These are phyloP conservation scores for Afroboletus lepidellus DNA, from an alignment of 1,284 basidiomycete genomes.

Conservation along the genomic window DNA sequence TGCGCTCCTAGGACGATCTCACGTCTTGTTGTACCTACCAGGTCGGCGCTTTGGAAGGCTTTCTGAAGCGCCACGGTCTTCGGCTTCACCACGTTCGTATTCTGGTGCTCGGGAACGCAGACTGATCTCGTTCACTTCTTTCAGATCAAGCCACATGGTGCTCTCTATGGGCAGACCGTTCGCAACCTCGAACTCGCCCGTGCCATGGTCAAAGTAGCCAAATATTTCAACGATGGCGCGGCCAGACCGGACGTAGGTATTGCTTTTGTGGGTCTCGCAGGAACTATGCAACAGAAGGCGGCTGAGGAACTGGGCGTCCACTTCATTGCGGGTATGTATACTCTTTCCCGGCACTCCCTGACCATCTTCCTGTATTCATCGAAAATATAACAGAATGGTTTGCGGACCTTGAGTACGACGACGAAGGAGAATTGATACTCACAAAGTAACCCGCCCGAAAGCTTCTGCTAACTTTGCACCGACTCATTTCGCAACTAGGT, in stretches of 20 bases:
- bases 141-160: conserved; percentile 55
- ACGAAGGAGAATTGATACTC: conserved; percentile 54
- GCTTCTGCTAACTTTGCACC: neutral
- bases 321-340: conserved; percentile 58
- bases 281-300: conserved; percentile 56
- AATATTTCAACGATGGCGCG: conserved; percentile 40
- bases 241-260: conserved; percentile 29
- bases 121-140: neutral
- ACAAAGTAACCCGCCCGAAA: conserved; percentile 43
- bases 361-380: neutral
- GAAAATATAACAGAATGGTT: conserved; percentile 51
- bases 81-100: conserved; percentile 49
- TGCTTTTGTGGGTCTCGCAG: conserved; percentile 58
- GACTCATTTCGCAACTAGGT: neutral
- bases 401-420: conserved; percentile 56
- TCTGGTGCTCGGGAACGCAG: neutral
- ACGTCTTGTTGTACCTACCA: conserved; percentile 60
- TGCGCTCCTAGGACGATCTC: conserved; percentile 48
- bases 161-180: conserved; percentile 36
- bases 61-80: conserved; percentile 49
- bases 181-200: conserved; percentile 48
- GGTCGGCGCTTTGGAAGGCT: conserved; percentile 57
- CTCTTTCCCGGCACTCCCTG: neutral
- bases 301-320: conserved; percentile 49
- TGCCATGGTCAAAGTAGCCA: conserved; percentile 49